Conservation (phyloP, 83 land plant species). For the Picea engelmannii region DNA sequence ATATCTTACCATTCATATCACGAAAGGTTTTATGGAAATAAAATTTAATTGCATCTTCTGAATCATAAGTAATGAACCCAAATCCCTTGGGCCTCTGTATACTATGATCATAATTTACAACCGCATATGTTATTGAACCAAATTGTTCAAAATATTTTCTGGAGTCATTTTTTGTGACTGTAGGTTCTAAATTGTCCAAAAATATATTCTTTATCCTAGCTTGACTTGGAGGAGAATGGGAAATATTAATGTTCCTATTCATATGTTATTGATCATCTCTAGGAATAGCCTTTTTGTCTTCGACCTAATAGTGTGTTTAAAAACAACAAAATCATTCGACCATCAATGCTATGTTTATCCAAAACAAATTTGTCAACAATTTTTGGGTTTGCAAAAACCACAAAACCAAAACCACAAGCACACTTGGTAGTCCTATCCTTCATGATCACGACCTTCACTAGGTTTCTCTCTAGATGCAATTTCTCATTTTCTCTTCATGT, state of each 20-base stretch:
- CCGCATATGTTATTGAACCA: conserved; percentile 55
- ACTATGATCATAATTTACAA: conserved; percentile 63
- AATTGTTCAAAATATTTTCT: conserved; percentile 62
- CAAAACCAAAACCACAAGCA: no score
- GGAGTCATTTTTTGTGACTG: conserved; percentile 54
- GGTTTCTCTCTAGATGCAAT: no score
- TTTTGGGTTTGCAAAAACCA: conserved; percentile 49
- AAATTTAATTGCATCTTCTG: conserved; percentile 54
- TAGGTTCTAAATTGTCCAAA: conserved; percentile 63
- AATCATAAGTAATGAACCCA: conserved; percentile 52
- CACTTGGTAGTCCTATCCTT: conserved; percentile 57
- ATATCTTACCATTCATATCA: conserved; percentile 61
- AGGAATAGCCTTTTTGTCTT: conserved; percentile 74
- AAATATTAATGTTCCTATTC: conserved; percentile 33
- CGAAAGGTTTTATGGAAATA: conserved; percentile 46
- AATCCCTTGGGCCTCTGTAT: conserved; percentile 59
- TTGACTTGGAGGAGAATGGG: conserved; percentile 41
- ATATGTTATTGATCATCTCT: conserved; percentile 53
- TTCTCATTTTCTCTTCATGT: no score
- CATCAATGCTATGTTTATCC: conserved; percentile 58
- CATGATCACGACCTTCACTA: conserved; percentile 64
- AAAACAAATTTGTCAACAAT: conserved; percentile 55
- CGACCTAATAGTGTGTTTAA: conserved; percentile 37
- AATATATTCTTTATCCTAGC: conserved; percentile 61
- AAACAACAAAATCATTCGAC: conserved; percentile 27